Evolutionary conservation across 1,139 yeast species (phyloP).

Genomic region (Casaregolazyma suthepensis): DNA sequence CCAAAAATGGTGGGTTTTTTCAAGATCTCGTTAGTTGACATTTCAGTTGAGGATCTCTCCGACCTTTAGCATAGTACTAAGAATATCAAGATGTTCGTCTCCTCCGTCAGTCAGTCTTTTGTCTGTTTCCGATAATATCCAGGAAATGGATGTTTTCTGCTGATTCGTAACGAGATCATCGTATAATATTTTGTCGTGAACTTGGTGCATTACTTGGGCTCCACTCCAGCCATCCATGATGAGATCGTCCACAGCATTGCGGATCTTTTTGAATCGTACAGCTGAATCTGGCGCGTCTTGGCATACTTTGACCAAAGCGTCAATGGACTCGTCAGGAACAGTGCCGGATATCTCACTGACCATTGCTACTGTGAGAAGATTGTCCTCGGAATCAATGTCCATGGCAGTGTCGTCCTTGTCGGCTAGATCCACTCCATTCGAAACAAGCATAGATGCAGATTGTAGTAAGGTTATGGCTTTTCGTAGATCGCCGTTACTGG

Average conservation of each 20-base stretch:
- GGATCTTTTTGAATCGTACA: conserved; percentile 38
- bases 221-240: conserved; percentile 84
- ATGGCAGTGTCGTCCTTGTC: conserved; percentile 27
- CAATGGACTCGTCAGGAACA: conserved; percentile 53
- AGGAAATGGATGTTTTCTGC: conserved; percentile 61
- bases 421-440: conserved; percentile 22
- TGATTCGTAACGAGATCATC: conserved; percentile 48
- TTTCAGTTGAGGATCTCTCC: conserved; percentile 19
- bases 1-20: not conserved
- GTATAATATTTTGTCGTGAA: conserved; percentile 66
- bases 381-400: conserved; percentile 17
- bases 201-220: conserved; percentile 66
- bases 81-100: conserved; percentile 80
- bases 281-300: conserved; percentile 6
- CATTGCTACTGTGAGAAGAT: conserved; percentile 39
- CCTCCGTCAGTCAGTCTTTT: conserved; percentile 74
- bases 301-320: conserved; percentile 38
- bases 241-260: conserved; percentile 46
- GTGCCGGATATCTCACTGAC: conserved; percentile 82
- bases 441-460: conserved; percentile 66
- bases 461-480: conserved; percentile 88
- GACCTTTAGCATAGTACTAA: conserved; percentile 61
- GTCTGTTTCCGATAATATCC: conserved; percentile 68
- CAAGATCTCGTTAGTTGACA: not conserved
- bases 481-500: conserved; percentile 85